Evolutionary conservation across 805 yeast genomes (phyloP), one percentile per base, ranked within the genome.

Genomic region (Zygotorulaspora sp.): DNA sequence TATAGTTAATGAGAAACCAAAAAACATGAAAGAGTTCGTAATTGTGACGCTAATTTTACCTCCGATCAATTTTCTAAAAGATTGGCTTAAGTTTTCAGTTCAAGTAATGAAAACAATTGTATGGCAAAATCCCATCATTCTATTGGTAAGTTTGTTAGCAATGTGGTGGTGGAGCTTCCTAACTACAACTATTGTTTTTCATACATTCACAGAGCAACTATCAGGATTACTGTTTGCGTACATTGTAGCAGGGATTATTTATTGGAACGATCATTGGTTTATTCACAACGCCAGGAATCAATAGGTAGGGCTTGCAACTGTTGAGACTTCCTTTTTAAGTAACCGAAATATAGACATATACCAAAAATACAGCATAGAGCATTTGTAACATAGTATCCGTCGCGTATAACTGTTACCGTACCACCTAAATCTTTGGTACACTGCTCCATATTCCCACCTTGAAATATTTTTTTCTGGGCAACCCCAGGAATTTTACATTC

Each of bases 141-240:
- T 59, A 6, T 35, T 71, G 4, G 18, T 66, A 2, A 55, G 47
- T 0, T 51, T 78, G 14, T 50, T 72, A 20, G 40, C 47, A 1
- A 55, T 86, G 32, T 89, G 96, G 94, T 71, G 81, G 70, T 85
- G 86, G 77, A 87, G 88, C 92, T 69, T 89, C 27, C 63, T 89
- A 21, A 77, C 85, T 71, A 90, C 98, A 1, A 73, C 83, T 41
- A 70, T 83, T 11, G 83, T 85, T 55, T 90, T 88, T 73, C 98
- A 92, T 62, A 78, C 92, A 0, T 58, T 83, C 18, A 44, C 63
- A 3, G 97, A 89, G 55, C 88, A 87, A 54, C 41, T 83, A 2
- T 74, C 77, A 16, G 96, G 96, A 1, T 61, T 83, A 30, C 15
- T 72, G 3, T 77, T 78, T 62, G 87, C 87, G 12, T 74, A 72